Evolutionary conservation across 2,329 filamentous ascomycete species (phyloP).

Genomic region (Scytalidium lignicola): DNA sequence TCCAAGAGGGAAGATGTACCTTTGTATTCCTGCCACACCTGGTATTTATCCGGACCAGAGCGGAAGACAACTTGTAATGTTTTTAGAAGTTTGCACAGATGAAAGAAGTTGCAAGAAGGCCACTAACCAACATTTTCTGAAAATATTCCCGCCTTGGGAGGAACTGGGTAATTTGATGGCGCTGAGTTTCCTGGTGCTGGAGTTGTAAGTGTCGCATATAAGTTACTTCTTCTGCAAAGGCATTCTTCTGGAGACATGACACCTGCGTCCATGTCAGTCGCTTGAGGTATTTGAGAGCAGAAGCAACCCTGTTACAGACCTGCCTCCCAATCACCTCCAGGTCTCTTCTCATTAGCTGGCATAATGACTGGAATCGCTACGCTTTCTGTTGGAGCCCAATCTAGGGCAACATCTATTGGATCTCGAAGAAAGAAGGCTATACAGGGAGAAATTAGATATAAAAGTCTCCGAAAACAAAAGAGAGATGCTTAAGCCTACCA

Average conservation of each 20-base stretch:
- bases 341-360: conserved; percentile 65
- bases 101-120: not conserved
- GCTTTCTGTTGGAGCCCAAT: conserved; percentile 40
- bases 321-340: conserved; percentile 77
- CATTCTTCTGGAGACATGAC: conserved; percentile 64
- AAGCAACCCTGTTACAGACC: conserved; percentile 28
- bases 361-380: conserved; percentile 28
- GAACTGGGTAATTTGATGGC: conserved; percentile 63
- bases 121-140: conserved; percentile 60
- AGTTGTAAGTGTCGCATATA: conserved; percentile 62
- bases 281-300: not conserved
- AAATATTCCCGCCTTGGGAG: conserved; percentile 63
- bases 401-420: conserved; percentile 54
- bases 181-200: conserved; percentile 46
- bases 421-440: conserved; percentile 49
- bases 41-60: conserved; percentile 59
- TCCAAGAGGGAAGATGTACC: too few species aligned
- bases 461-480: not conserved
- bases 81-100: too few species aligned
- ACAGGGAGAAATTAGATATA: not conserved
- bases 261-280: conserved; percentile 31
- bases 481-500: conserved; percentile 31
- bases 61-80: conserved; percentile 61
- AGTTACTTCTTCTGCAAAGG: conserved; percentile 68
- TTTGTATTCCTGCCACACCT: conserved; percentile 47